Conservation (phyloP, 352 stramenopile species). For the Phytophthora quininea region DNA sequence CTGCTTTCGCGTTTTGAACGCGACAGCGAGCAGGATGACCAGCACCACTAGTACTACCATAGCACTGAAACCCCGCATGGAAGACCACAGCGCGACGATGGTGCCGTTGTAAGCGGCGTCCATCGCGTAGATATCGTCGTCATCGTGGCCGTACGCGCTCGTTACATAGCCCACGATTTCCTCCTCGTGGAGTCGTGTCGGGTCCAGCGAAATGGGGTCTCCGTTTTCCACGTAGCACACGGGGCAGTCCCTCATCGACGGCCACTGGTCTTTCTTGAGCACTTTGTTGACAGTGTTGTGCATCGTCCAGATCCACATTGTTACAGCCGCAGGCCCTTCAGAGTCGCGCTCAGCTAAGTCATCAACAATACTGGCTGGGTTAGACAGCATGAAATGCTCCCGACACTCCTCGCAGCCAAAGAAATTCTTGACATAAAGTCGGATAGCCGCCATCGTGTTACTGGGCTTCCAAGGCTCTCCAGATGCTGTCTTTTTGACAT, state of each 20-base stretch:
- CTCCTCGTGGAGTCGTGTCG: conserved; percentile 48
- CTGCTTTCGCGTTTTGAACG: conserved; percentile 33
- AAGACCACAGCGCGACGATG: conserved; percentile 42
- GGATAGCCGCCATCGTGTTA: conserved; percentile 63
- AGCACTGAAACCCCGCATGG: conserved; percentile 44
- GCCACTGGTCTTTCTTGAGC: conserved; percentile 74
- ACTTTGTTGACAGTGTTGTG: conserved; percentile 86
- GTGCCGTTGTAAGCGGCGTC: conserved; percentile 53
- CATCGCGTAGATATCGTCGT: conserved; percentile 55
- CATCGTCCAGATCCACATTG: conserved; percentile 84
- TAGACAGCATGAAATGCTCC: conserved; percentile 73
- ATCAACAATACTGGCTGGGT: conserved; percentile 62
- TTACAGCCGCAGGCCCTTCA: conserved; percentile 46
- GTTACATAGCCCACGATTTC: conserved; percentile 61
- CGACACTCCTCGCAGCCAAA: conserved; percentile 84
- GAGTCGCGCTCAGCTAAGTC: conserved; percentile 44
- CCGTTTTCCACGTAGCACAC: conserved; percentile 68
- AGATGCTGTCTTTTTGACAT: conserved; percentile 28
- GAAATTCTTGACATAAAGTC: conserved; percentile 78
- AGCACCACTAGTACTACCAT: conserved; percentile 38
- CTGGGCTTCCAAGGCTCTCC: conserved; percentile 56
- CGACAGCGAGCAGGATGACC: conserved; percentile 29
- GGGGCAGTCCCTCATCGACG: conserved; percentile 52
- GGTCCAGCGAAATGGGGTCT: conserved; percentile 52
- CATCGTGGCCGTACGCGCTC: conserved; percentile 58